Base-by-base conservation (phyloP, 495 filamentous ascomycete species). In the Daldinia vernicosa region DNA sequence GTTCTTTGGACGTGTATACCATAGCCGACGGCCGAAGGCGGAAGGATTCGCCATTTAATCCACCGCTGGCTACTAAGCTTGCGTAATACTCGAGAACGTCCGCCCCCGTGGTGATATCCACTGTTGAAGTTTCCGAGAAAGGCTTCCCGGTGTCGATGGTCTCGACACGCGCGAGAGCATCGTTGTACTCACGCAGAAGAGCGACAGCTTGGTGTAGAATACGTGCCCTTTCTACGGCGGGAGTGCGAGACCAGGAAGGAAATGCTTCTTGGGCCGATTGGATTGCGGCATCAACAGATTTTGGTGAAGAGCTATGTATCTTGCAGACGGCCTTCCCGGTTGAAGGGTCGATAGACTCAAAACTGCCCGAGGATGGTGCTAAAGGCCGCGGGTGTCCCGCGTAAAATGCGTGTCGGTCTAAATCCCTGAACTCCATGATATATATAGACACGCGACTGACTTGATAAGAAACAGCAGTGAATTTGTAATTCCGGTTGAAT, bases 31-130 rank as follows among this genome's bases (percentile, higher is more conserved):
- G 86, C 47, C 91, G 83, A 24, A 93, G 77, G 60, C 88, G 88
- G 37, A 79, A 57, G 86, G 70, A 71, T 53, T 77, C 75, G 15
- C 75, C 75, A 33, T 77, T 77, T 39, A 77, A 51, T 5, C 75
- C 90, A 43, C 91, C 89, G 58, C 88, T 87, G 27, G 87, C 89
- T 17, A 92, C 88, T 28, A 92, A 80, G 66, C 90, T 89, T 58
- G 90, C 91, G 76, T 89, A 93, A 80, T 91, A 93, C 71, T 93
- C 91, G 40, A 93, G 79, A 19, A 91, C 89, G 79, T 94, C 91
- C 3, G 90, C 90, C 32, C 91, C 91, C 2, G 90, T 92, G 27
- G 89, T 81, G 5, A 93, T 85, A 75, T 93, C 91, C 14, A 93
- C 91, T 1, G 89, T 88, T 67, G 88, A 90, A 26, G 91, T 93